Percentiles rank a stretch among this genome's conserved stretches.
Conservation (phyloP, 192 early-diverging fungal genomes). For the Geosiphon pyriformis region DNA sequence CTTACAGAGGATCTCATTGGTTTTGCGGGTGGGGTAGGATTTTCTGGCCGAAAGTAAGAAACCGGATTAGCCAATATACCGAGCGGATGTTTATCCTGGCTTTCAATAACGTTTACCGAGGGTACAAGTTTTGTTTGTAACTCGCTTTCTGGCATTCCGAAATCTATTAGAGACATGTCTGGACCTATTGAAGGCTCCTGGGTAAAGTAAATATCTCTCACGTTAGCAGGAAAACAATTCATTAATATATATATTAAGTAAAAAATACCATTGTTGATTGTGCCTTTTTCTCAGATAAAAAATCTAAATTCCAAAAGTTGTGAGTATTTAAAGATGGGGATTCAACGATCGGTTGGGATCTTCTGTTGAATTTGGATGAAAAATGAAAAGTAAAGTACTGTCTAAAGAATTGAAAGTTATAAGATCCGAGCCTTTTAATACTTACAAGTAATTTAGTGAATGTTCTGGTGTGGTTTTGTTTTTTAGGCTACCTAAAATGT, state of each 20-base stretch:
- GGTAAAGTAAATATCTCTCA: background rate
- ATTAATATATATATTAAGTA: background rate
- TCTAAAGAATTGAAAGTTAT: background rate
- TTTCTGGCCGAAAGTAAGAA: background rate
- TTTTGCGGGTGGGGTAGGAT: background rate
- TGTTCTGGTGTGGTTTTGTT: background rate
- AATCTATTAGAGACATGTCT: slow-evolving; percentile 5
- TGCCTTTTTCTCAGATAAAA: slow-evolving; percentile 1
- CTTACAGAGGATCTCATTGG: background rate
- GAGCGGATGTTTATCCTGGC: background rate
- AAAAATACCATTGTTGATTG: background rate
- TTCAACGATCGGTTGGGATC: background rate
- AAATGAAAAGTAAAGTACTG: background rate
- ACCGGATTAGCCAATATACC: background rate
- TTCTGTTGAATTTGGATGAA: background rate
- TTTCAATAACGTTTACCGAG: background rate
- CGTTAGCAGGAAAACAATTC: background rate
- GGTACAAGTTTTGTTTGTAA: background rate
- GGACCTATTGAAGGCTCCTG: background rate
- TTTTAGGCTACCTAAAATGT: background rate
- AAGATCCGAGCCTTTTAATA: background rate
- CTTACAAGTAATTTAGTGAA: background rate
- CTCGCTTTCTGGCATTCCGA: slow-evolving; percentile 1
- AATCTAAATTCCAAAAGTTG: background rate
- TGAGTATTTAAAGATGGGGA: background rate